Conservation (phyloP, 306 rosid genomes). For the Dalbergia cochinchinensis region DNA sequence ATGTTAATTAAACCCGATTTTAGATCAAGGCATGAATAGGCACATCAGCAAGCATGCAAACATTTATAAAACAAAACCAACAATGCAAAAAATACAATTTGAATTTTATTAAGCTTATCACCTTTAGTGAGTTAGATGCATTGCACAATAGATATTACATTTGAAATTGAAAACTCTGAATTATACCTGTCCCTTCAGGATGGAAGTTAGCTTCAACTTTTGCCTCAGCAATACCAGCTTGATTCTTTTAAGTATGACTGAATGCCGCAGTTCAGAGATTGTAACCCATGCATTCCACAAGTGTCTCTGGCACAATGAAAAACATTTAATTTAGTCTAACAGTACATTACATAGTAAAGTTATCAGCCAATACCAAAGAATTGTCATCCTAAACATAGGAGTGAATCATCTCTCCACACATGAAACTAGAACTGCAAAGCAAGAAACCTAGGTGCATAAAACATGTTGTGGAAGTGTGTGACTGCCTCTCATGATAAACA, state of each 20-base stretch:
- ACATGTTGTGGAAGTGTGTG: constrained; percentile 27
- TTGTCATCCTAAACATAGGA: constrained; percentile 34
- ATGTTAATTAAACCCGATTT: no score
- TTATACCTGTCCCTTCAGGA: constrained; percentile 94
- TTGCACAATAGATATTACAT: constrained; percentile 33
- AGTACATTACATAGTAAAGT: constrained; percentile 33
- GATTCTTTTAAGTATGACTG: constrained; percentile 96
- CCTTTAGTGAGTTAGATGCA: constrained; percentile 41
- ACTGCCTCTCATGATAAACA: constrained; percentile 34
- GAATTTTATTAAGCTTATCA: constrained; percentile 23
- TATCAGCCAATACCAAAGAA: constrained; percentile 26
- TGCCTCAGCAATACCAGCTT: constrained; percentile 90
- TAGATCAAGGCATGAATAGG: constrained; percentile 19
- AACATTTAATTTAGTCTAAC: constrained; percentile 41
- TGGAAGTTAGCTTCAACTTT: constrained; percentile 91
- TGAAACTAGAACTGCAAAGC: constrained; percentile 7
- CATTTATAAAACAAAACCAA: constrained; percentile 30
- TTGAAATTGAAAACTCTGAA: constrained; percentile 50
- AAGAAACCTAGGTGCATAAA: constrained; percentile 28
- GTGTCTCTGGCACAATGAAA: constrained; percentile 74
- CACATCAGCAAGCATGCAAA: constrained; percentile 17
- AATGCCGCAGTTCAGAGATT: constrained; percentile 93
- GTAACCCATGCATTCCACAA: constrained; percentile 99
- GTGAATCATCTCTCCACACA: constrained; percentile 1
- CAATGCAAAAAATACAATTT: constrained; percentile 3